Percentiles rank a stretch among this genome's conserved stretches.
Evolutionary conservation across 176 grass and related monocot species (phyloP).

Genomic region (Bromus sterilis): DNA sequence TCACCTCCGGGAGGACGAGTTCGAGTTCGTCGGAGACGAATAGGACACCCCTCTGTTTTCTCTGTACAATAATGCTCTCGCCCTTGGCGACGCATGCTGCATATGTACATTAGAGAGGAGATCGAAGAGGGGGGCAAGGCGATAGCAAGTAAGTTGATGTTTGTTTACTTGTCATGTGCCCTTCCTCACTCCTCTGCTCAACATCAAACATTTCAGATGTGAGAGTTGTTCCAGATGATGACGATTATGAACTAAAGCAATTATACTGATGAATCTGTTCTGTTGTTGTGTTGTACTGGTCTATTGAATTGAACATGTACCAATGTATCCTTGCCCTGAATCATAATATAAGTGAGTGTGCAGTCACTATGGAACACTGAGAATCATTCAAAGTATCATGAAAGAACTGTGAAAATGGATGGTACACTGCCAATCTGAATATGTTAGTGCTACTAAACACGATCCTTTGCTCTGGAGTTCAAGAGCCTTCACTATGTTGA

Average conservation of each 20-base stretch:
- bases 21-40: slow-evolving; percentile 62
- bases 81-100: background rate
- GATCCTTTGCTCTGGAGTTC: background rate
- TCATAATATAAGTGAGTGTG: background rate
- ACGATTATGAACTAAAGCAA: background rate
- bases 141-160: slow-evolving; percentile 36
- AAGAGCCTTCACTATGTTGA: background rate
- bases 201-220: slow-evolving; percentile 33
- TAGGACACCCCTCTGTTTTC: slow-evolving; percentile 4
- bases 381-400: background rate
- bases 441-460: background rate
- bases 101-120: slow-evolving; percentile 29
- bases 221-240: background rate
- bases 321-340: background rate
- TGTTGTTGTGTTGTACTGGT: background rate
- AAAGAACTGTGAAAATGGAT: background rate
- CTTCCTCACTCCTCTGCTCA: slow-evolving; percentile 14
- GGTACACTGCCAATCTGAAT: background rate
- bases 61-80: slow-evolving; percentile 18
- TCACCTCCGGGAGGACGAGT: slow-evolving; percentile 87
- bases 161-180: slow-evolving; percentile 9
- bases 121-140: background rate
- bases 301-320: background rate
- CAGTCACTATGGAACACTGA: background rate
- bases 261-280: slow-evolving; percentile 12